Evolutionary conservation across 1,284 basidiomycete genomes (phyloP).

Genomic region (Trametes sp.): DNA sequence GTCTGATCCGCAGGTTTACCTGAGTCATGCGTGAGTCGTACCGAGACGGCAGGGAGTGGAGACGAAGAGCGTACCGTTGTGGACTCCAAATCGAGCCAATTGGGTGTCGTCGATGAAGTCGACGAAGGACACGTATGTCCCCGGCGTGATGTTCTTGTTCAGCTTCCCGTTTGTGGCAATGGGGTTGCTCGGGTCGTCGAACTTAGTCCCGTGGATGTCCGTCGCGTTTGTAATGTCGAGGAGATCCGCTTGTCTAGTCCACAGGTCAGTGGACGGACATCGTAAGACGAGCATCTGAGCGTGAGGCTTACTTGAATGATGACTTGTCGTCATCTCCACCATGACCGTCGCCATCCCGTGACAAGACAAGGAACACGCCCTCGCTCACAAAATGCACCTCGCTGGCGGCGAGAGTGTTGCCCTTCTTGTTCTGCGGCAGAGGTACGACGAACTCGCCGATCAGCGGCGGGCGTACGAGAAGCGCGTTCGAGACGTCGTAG

Average conservation of each 20-base stretch:
- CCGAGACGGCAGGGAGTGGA: not conserved
- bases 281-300: not conserved
- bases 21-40: slow-evolving; percentile 7
- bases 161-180: slow-evolving; percentile 61
- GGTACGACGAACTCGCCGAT: slow-evolving; percentile 70
- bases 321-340: slow-evolving; percentile 60
- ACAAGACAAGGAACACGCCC: slow-evolving; percentile 62
- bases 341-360: slow-evolving; percentile 68
- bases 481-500: slow-evolving; percentile 54
- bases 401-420: slow-evolving; percentile 59
- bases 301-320: slow-evolving; percentile 60
- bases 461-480: slow-evolving; percentile 43
- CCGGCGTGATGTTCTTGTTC: slow-evolving; percentile 57
- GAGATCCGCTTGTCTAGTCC: slow-evolving; percentile 58
- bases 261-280: not conserved
- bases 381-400: slow-evolving; percentile 65
- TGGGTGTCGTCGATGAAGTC: slow-evolving; percentile 58
- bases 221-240: slow-evolving; percentile 66
- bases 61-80: slow-evolving; percentile 50
- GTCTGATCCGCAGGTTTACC: slow-evolving; percentile 54
- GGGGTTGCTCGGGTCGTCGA: slow-evolving; percentile 61
- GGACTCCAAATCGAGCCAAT: slow-evolving; percentile 68
- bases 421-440: slow-evolving; percentile 60
- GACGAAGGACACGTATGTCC: slow-evolving; percentile 64
- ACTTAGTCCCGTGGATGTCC: slow-evolving; percentile 66